Evolutionary conservation across 352 stramenopile species (phyloP).

Genomic region (Pilasporangium apinafurcum): DNA sequence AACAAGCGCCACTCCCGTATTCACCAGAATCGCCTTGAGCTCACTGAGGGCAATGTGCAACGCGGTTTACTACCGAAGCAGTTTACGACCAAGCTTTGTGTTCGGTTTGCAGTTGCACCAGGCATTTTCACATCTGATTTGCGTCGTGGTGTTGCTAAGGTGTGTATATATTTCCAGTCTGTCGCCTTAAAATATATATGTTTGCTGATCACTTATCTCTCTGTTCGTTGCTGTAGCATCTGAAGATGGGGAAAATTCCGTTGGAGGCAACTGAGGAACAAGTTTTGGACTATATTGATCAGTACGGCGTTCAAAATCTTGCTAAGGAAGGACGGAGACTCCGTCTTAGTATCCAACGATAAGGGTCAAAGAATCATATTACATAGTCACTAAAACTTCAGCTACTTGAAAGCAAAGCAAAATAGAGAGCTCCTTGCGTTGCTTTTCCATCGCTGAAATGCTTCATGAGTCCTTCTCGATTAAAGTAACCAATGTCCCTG

Average conservation of each 20-base stretch:
- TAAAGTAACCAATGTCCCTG: conserved; percentile 40
- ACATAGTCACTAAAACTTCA: no score
- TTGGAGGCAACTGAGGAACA: conserved; percentile 45
- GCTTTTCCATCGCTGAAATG: no score
- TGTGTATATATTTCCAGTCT: conserved; percentile 17
- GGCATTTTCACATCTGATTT: conserved; percentile 74
- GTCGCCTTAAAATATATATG: neutral
- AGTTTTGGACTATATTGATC: conserved; percentile 56
- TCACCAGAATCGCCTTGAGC: conserved; percentile 39
- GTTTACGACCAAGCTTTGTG: conserved; percentile 76
- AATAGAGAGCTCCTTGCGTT: neutral
- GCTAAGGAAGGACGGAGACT: conserved; percentile 57
- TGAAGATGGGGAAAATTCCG: conserved; percentile 51
- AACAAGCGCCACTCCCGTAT: conserved; percentile 40
- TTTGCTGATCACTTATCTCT: conserved; percentile 3
- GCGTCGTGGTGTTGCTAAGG: conserved; percentile 46
- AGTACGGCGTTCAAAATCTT: conserved; percentile 36
- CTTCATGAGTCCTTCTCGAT: conserved; percentile 2
- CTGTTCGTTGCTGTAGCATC: conserved; percentile 27
- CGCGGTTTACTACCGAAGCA: conserved; percentile 56
- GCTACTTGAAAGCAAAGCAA: no score
- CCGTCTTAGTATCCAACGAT: conserved; percentile 44
- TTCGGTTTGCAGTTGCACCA: conserved; percentile 57
- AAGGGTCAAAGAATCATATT: no score
- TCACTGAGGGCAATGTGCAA: conserved; percentile 27